Evolutionary conservation across 2,329 filamentous ascomycete species (phyloP).

Genomic region (Diaporthe aspalathi): DNA sequence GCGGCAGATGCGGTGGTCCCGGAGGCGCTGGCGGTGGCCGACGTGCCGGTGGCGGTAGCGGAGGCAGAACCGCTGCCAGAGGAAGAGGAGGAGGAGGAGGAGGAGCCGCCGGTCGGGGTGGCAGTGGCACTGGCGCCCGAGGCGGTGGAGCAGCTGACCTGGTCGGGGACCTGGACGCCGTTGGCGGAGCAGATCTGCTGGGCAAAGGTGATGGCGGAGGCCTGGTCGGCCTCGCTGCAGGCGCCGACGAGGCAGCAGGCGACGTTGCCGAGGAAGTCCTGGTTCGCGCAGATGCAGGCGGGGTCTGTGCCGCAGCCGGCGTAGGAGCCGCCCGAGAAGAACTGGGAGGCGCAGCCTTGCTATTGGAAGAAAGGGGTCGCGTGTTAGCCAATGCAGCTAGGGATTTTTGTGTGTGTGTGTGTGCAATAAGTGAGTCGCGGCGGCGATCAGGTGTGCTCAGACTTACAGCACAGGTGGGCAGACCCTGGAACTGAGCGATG

Average conservation of each 20-base stretch:
- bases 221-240: conserved; percentile 47
- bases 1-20: conserved; percentile 11
- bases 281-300: conserved; percentile 56
- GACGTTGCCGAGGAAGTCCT: conserved; percentile 54
- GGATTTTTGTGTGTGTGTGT: neutral
- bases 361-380: conserved; percentile 34
- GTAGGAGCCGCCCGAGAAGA: conserved; percentile 47
- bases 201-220: conserved; percentile 47
- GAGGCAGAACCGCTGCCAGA: conserved; percentile 39
- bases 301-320: conserved; percentile 50
- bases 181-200: conserved; percentile 47
- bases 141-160: conserved; percentile 46
- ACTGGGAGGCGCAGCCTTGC: conserved; percentile 46
- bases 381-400: neutral
- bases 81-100: neutral
- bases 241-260: conserved; percentile 50
- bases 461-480: conserved; percentile 69
- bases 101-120: conserved; percentile 32
- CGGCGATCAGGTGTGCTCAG: neutral
- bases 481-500: conserved; percentile 58
- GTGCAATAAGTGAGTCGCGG: neutral
- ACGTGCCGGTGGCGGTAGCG: conserved; percentile 28
- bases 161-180: conserved; percentile 49
- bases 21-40: conserved; percentile 25
- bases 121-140: conserved; percentile 34